Conservation (phyloP, 2,329 filamentous ascomycete genomes). For the Hypocreales sp. region DNA sequence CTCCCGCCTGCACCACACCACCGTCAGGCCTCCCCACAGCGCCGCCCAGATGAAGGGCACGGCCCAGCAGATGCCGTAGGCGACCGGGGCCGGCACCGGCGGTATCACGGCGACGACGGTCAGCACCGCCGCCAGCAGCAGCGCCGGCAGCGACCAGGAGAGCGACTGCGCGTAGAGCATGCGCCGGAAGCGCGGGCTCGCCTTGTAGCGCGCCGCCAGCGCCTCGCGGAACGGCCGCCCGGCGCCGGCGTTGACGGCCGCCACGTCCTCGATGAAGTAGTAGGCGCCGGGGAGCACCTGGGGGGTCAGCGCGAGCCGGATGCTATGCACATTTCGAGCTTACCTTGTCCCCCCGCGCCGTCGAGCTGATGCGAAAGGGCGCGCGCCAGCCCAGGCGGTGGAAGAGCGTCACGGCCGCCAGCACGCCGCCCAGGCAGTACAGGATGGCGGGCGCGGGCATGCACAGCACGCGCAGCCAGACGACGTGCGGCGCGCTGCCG, state of each 20-base stretch:
- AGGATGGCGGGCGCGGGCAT: constrained; percentile 36
- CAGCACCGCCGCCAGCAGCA: constrained; percentile 19
- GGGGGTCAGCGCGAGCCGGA: too few species aligned
- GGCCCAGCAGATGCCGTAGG: constrained; percentile 23
- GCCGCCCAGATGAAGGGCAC: constrained; percentile 22
- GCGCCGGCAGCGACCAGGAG: constrained; percentile 24
- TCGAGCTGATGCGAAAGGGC: constrained; percentile 49
- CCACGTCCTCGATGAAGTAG: constrained; percentile 51
- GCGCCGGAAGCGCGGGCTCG: constrained; percentile 22
- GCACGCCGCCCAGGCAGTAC: constrained; percentile 26
- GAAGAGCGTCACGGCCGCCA: constrained; percentile 20
- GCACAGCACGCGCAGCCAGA: constrained; percentile 31
- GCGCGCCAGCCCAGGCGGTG: constrained; percentile 25
- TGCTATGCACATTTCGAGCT: too few species aligned
- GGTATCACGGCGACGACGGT: constrained; percentile 20
- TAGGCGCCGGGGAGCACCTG: constrained; percentile 43
- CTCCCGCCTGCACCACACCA: constrained; percentile 19
- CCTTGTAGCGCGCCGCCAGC: constrained; percentile 23
- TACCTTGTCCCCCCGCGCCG: constrained; percentile 35
- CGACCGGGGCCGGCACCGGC: constrained; percentile 16
- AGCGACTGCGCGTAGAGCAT: constrained; percentile 24
- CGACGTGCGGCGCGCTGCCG: constrained; percentile 32
- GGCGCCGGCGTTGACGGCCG: constrained; percentile 50
- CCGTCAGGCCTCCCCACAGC: constrained; percentile 18
- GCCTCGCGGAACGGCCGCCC: constrained; percentile 26